Base-by-base conservation (phyloP, 805 yeast species). In the Cyberlindnera americana region DNA sequence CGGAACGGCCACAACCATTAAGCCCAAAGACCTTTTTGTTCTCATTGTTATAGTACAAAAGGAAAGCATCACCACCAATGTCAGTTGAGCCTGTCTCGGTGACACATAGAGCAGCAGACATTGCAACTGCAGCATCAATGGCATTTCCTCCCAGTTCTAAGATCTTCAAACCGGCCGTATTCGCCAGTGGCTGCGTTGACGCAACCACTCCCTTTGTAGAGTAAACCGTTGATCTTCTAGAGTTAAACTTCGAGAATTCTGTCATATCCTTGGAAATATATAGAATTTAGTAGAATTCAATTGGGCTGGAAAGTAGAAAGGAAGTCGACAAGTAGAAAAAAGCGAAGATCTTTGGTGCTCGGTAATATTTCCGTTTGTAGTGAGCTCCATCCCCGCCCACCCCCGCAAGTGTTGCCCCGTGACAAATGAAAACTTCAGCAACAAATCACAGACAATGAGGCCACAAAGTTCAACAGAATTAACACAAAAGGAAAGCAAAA, bases 1-100 rank as follows among this genome's bases (percentile, higher is more conserved):
- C 83, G 2, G 88, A 67, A 40, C 84, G 70, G 8, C 95, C 95
- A 33, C 85, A 75, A 5, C 91, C 95, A 57, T 84, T 85, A 49
- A 85, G 49, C 0, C 90, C 95, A 35, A 66, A 61, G 0, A 83
- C 83, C 40, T 67, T 65, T 40, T 74, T 69, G 5, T 72, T 65
- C 18, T 61, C 50, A 21, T 68, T 68, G 30, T 75, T 69, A 58
- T 78, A 81, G 53, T 68, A 79, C 25, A 84, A 60, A 2, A 79
- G 73, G 64, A 82, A 86, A 35, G 83, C 77, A 52, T 78, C 84
- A 26, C 84, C 84, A 6, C 82, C 84, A 36, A 78, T 65, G n/a
- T 82, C 83, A 1, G 83, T 72, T 22, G 81, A 73, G 2, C 73
- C 67, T 0, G 83, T 83, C 48, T 78, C 84, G 5, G 74, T 60